Evolutionary conservation across 2,329 filamentous ascomycete species (phyloP), one percentile per base, ranked within the genome.

Genomic region (Verticillium nonalfalfae): DNA sequence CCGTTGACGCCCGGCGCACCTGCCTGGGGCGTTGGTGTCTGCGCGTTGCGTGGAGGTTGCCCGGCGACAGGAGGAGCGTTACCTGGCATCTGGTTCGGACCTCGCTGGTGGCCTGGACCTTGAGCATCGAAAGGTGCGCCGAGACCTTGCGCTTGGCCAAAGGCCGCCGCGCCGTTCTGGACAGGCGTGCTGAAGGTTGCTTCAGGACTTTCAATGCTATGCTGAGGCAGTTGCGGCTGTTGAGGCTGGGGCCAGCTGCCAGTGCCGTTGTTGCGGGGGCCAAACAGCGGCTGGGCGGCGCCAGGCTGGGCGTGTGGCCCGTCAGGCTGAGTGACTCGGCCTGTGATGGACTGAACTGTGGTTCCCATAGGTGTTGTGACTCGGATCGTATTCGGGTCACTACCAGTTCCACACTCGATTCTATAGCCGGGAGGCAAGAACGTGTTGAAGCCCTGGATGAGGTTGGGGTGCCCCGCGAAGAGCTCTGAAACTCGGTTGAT

Each of bases 351-450:
- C 68, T 94, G 90, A 1, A 97, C 91, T 11, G 93, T 97, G 2
- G 94, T 98, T n/a, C 95, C 95, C 80, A 96, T 97, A 0, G 95
- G 95, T 0, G 95, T 99, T 0, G 95, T 99, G 15, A 99, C 95
- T 66, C 96, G 85, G 65, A 99, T 99, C 3, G 93, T 93, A 72
- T 97, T 97, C 1, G 94, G 94, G 69, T 98, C 94, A 66, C 96
- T 94, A 38, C 92, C 92, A 15, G 91, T 89, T 35, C 94, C 94
- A 70, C 95, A 99, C 73, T 99, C 95, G 63, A 99, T 99, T 62
- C 95, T 85, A 73, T 99, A 99, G 2, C 95, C 93, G 0, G 93
- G 93, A 3, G 95, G 95, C 9, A 99, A 79, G 73, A 99, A 99
- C 0, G 95, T 99, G 72, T 99, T 99, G 74, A 99, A 99, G 0